Evolutionary conservation across 2,329 filamentous ascomycete genomes (phyloP), one percentile per base, ranked within the genome.

Genomic region (Gnomoniopsis smithogilvyi): DNA sequence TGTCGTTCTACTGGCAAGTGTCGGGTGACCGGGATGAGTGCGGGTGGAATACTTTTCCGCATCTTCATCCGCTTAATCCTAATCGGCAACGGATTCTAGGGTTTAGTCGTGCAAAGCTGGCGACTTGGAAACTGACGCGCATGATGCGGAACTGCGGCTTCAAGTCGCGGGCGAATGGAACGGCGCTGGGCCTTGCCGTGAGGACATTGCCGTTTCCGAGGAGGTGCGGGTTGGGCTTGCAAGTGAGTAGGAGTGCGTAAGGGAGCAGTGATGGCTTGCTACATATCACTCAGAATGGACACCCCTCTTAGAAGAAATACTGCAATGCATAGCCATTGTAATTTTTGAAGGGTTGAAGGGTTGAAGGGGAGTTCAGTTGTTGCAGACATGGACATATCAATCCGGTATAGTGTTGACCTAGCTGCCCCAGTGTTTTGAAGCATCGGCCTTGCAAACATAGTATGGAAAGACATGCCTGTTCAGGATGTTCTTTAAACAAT

Each of bases 1-100:
- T 51, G 10, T 51, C 54, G 22, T 51, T 41, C 41, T 58, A 43
- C 41, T 53, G 30, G 55, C 36, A 7, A 11, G 19, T 46, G 17
- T 56, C 38, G 6, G 54, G 54, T 14, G 48, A 56, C 54, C 51
- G 30, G 19, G 30, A 46, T 30, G 55, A 52, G 38, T 57, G 21
- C 19, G 21, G 22, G n/a, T 47, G 17, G n/a, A 19, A 19, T 15
- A 22, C 6, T 7, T 41, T 30, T 19, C 15, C 26, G 19, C 54
- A 57, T 26, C 14, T 51, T 15, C n/a, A 47, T 24, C 48, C 54
- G 11, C 22, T 17, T 7, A 19, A 48, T 21, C 17, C 33, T 7
- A 12, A 38, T 36, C 24, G 6, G 3, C 14, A 57, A 15, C 4
- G 7, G 3, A 12, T 51, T 17, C 26, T 36, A 8, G 54, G 26